Percentiles rank a stretch among this genome's conserved stretches.
phyloP scores from a whole-genome alignment of 2,329 filamentous ascomycete genomes.

The Cladosporium sp. region DNA sequence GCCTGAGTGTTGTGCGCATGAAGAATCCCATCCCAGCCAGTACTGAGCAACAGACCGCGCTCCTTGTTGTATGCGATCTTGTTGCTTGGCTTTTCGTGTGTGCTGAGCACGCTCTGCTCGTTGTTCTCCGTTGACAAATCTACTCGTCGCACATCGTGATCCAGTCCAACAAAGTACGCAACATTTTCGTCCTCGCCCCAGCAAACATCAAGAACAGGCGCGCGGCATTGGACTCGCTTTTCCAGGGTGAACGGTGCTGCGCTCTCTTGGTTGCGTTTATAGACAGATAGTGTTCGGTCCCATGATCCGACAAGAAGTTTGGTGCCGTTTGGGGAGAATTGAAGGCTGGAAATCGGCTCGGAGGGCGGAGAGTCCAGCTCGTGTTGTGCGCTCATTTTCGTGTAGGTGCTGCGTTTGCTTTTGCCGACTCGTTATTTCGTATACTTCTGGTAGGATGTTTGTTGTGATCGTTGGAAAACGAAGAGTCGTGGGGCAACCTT shows the following conservation, averaged over 20 bases:
- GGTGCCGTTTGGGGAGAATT: slow-evolving; percentile 75
- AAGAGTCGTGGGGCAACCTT: not conserved
- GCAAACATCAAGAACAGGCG: slow-evolving; percentile 85
- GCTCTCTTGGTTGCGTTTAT: slow-evolving; percentile 43
- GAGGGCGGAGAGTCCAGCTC: slow-evolving; percentile 75
- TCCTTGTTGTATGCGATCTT: slow-evolving; percentile 77
- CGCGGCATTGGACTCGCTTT: slow-evolving; percentile 54
- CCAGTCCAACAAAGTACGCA: slow-evolving; percentile 80
- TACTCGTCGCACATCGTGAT: slow-evolving; percentile 74
- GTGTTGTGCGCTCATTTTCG: slow-evolving; percentile 22
- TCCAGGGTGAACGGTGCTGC: slow-evolving; percentile 47
- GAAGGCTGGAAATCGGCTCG: slow-evolving; percentile 81
- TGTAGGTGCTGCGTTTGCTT: too few species aligned
- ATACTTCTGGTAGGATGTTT: not conserved
- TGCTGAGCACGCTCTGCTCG: slow-evolving; percentile 65
- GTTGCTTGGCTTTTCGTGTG: slow-evolving; percentile 67
- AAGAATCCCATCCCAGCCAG: slow-evolving; percentile 88
- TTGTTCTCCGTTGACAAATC: slow-evolving; percentile 63
- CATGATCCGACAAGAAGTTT: slow-evolving; percentile 88
- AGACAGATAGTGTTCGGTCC: slow-evolving; percentile 88
- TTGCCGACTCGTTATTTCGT: too few species aligned
- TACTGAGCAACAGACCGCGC: slow-evolving; percentile 75
- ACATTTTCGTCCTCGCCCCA: slow-evolving; percentile 76
- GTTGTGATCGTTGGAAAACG: slow-evolving; percentile 1
- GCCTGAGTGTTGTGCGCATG: slow-evolving; percentile 66